phyloP scores from a whole-genome alignment of 768 basidiomycete genomes.

The Boletellus ananas region DNA sequence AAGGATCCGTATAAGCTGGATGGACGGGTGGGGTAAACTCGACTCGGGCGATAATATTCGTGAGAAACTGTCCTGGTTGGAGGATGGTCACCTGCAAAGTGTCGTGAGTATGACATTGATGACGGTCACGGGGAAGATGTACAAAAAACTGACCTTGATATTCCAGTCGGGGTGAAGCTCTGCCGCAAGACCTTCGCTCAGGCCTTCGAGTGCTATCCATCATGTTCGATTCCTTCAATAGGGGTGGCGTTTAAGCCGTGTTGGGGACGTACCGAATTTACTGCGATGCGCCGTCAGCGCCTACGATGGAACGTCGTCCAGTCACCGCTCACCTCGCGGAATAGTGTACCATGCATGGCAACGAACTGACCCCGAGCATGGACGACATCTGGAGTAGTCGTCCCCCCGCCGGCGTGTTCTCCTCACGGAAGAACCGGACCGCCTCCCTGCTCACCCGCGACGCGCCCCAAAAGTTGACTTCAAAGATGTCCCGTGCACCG shows the following conservation, averaged over 20 bases:
- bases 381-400: constrained; percentile 37
- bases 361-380: constrained; percentile 24
- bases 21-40: constrained; percentile 1
- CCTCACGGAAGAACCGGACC: constrained; percentile 20
- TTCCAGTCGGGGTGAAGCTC: constrained; percentile 22
- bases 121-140: too few species aligned
- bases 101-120: too few species aligned
- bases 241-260: neutral
- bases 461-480: constrained; percentile 19
- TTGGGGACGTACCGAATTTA: constrained; percentile 11
- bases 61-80: constrained; percentile 1
- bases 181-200: constrained; percentile 10
- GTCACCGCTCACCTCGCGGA: constrained; percentile 16
- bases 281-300: constrained; percentile 4
- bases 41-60: neutral
- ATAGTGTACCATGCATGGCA: constrained; percentile 15
- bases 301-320: neutral
- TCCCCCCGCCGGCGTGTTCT: constrained; percentile 34
- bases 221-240: neutral
- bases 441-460: constrained; percentile 38
- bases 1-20: constrained; percentile 12
- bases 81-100: constrained; percentile 3
- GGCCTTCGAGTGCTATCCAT: constrained; percentile 9
- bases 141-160: constrained; percentile 11
- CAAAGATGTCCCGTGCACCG: constrained; percentile 35